Conservation (phyloP, 75 land plant genomes). For the Chamaecyparis obtusa region DNA sequence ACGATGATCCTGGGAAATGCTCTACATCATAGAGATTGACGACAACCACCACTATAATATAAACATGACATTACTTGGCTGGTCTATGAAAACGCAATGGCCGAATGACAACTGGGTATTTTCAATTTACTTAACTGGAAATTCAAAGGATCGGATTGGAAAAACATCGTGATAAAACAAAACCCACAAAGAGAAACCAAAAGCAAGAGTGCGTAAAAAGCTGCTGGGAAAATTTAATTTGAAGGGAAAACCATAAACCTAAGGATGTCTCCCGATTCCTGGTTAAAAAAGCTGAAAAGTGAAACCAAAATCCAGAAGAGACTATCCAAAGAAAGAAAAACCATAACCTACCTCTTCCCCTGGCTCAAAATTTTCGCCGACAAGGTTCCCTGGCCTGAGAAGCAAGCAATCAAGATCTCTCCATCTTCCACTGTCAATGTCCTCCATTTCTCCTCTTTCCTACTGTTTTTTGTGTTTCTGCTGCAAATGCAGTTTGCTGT, state of each 20-base stretch:
- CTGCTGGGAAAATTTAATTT: not conserved
- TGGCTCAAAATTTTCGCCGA: slow-evolving; percentile 76
- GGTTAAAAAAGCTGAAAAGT: not conserved
- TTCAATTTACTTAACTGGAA: not conserved
- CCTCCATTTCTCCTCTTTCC: not conserved
- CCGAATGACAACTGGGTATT: not conserved
- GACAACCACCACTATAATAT: not conserved
- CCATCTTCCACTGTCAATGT: slow-evolving; percentile 40
- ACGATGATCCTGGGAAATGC: not conserved
- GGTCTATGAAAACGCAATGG: not conserved
- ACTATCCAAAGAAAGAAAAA: not conserved
- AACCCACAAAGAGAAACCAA: not conserved
- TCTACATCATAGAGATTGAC: not conserved
- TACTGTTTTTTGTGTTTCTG: not conserved
- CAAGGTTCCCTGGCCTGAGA: slow-evolving; percentile 78
- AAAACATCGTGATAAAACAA: not conserved
- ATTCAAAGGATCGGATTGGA: not conserved
- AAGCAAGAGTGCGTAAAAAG: not conserved
- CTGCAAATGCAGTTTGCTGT: not conserved
- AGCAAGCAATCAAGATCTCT: slow-evolving; percentile 86
- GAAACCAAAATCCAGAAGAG: not conserved
- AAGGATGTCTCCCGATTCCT: not conserved
- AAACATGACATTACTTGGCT: not conserved
- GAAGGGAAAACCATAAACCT: not conserved
- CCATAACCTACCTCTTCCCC: slow-evolving; percentile 46